A percentile compares a stretch with the other conserved stretches of the same genome.
Evolutionary conservation across 768 basidiomycete genomes (phyloP).

Genomic region (Boletus tylopilopsis): DNA sequence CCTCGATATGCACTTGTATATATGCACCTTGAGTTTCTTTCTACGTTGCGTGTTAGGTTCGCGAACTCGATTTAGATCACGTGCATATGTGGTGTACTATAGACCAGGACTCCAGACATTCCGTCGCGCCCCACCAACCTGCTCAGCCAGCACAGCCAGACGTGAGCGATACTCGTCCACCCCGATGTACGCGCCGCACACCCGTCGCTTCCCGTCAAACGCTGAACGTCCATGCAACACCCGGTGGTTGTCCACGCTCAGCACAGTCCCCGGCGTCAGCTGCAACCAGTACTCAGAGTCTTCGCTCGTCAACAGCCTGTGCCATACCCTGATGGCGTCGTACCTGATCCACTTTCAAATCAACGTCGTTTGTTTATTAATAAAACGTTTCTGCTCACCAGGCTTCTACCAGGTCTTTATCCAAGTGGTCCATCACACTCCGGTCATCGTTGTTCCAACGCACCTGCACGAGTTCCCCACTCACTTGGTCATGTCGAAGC

Average conservation of each 20-base stretch:
- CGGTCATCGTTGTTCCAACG: constrained; percentile 96
- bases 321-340: constrained; percentile 75
- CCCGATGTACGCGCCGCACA: constrained; percentile 96
- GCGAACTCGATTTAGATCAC: too few species aligned
- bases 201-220: constrained; percentile 81
- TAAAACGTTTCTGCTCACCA: constrained; percentile 52
- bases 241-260: constrained; percentile 93
- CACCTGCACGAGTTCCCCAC: constrained; percentile 67
- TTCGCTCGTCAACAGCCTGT: constrained; percentile 64
- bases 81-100: too few species aligned
- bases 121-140: constrained; percentile 39
- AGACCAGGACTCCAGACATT: constrained; percentile 58
- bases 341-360: constrained; percentile 51
- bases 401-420: constrained; percentile 58
- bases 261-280: constrained; percentile 79
- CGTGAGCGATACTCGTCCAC: constrained; percentile 87
- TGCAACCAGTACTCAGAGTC: constrained; percentile 94
- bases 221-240: constrained; percentile 93
- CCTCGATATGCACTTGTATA: too few species aligned
- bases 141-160: constrained; percentile 62
- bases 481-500: constrained; percentile 58
- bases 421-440: constrained; percentile 67
- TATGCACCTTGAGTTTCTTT: too few species aligned
- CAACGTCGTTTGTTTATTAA: not conserved
- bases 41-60: too few species aligned